Evolutionary conservation across 176 grass and related monocot genomes (phyloP), one percentile per base, ranked within the genome.

Genomic region (Aegilops speltoides): DNA sequence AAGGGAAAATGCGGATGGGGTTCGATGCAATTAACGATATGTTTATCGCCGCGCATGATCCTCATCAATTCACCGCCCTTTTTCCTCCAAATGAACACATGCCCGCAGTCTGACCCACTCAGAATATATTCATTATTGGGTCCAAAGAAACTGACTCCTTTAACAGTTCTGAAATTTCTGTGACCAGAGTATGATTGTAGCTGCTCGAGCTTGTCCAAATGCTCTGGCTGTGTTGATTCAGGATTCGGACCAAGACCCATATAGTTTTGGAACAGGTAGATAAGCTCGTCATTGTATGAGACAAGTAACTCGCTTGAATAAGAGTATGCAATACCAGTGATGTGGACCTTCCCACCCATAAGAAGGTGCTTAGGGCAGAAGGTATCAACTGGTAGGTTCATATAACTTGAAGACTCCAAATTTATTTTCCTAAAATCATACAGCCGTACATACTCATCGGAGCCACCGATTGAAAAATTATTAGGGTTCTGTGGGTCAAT

Each of bases 101-200:
- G 87, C n/a, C 91, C 95, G 25, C 93, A 95, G 69, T 98, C 95
- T 59, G 93, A 98, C 45, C 95, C 95, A 79, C 89, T 95, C 73
- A 89, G 64, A n/a, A 98, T 88, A 75, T 98, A 98, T 79, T 98
- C 95, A 87, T 90, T 86, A 14, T 79, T 89, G 14, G 90, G 89
- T 64, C 95, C 95, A 45, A 98, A 98, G 80, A 95, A 95, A 90
- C 84, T 95, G 83, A 90, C 71, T 68, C 93, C 95, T 83, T 98
- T 98, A 54, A 93, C 77, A 17, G 91, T 98, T 81, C 84, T 83
- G 73, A 73, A 93, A 88, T 98, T 98, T 76, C 93, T 90, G 70
- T 98, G 93, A 64, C 96, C 96, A 26, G 75, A 86, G 83, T 93
- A 98, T 69, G 48, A 81, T 80, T 95, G 93, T 33, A 83, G 31